These are phyloP conservation scores for Lophium mytilinum DNA, from an alignment of 495 filamentous ascomycete species.

Conservation along the genomic window DNA sequence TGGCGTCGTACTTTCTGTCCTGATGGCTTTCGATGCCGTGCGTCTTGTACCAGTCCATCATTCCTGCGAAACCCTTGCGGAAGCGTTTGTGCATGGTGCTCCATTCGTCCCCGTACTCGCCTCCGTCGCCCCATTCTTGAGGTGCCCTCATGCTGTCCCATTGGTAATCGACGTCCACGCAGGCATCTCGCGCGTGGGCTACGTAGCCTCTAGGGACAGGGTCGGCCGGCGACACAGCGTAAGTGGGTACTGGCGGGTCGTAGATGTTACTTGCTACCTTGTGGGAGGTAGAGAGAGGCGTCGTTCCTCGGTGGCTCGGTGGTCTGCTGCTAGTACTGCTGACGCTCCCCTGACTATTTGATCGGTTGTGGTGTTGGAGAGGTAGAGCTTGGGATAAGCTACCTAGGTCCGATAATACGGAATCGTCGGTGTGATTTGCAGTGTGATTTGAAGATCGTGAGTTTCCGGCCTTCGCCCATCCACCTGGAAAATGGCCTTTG, in stretches of 20 bases:
- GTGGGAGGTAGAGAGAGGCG: slow-evolving; percentile 11
- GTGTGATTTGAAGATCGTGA: slow-evolving; percentile 10
- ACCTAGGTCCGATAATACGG: slow-evolving; percentile 20
- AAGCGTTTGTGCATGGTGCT: slow-evolving; percentile 87
- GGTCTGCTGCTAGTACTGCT: slow-evolving; percentile 1
- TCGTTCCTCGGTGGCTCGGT: neutral
- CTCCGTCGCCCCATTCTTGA: slow-evolving; percentile 76
- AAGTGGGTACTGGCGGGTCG: slow-evolving; percentile 66
- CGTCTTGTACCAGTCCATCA: slow-evolving; percentile 75
- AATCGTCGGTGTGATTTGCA: slow-evolving; percentile 28
- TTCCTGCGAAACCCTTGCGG: slow-evolving; percentile 59
- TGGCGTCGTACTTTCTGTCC: slow-evolving; percentile 21
- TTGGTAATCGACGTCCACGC: slow-evolving; percentile 76
- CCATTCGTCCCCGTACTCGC: slow-evolving; percentile 90
- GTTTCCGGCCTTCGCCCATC: slow-evolving; percentile 45
- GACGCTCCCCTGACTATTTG: slow-evolving; percentile 34
- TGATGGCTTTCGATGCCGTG: slow-evolving; percentile 38
- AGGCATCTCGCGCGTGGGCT: slow-evolving; percentile 83
- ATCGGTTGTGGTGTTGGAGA: slow-evolving; percentile 36
- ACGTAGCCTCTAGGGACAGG: slow-evolving; percentile 84
- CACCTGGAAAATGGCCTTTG: slow-evolving; percentile 50
- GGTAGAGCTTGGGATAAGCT: slow-evolving; percentile 31
- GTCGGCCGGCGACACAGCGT: slow-evolving; percentile 70
- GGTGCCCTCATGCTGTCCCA: slow-evolving; percentile 86
- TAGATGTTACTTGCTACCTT: slow-evolving; percentile 40